phyloP scores from a whole-genome alignment of 1,284 basidiomycete species.

The Apiotrichum gracile region DNA sequence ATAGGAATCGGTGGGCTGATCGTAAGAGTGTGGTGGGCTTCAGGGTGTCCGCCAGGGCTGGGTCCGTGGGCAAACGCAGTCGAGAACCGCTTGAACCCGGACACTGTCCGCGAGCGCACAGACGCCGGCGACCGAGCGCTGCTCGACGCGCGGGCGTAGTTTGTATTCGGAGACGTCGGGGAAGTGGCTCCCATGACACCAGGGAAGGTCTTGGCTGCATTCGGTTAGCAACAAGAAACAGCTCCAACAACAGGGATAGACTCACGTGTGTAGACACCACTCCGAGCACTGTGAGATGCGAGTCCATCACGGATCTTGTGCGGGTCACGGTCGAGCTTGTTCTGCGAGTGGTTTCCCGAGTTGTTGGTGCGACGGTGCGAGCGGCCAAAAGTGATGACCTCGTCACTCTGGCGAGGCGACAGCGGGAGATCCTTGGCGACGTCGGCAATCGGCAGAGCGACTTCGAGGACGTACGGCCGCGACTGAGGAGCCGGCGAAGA shows the following conservation, averaged over 20 bases:
- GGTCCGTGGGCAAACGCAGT: background rate
- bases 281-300: conserved; percentile 7
- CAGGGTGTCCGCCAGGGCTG: background rate
- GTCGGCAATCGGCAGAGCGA: conserved; percentile 3
- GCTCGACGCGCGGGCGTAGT: too few species aligned
- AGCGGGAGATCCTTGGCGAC: background rate
- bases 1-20: background rate
- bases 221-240: background rate
- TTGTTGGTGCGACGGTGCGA: background rate
- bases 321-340: conserved; percentile 11
- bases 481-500: background rate
- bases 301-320: conserved; percentile 15
- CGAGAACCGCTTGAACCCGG: conserved; percentile 9
- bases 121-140: too few species aligned
- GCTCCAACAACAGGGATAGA: background rate
- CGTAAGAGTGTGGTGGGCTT: background rate
- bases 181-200: background rate
- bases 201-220: conserved; percentile 12
- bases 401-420: background rate
- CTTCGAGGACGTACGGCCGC: conserved; percentile 11
- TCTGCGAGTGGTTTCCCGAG: background rate
- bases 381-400: background rate
- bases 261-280: conserved; percentile 21
- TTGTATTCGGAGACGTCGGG: too few species aligned
- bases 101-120: conserved; percentile 1